Evolutionary conservation across 2,329 filamentous ascomycete species (phyloP).

Genomic region (Tolypocladium cylindrosporum): DNA sequence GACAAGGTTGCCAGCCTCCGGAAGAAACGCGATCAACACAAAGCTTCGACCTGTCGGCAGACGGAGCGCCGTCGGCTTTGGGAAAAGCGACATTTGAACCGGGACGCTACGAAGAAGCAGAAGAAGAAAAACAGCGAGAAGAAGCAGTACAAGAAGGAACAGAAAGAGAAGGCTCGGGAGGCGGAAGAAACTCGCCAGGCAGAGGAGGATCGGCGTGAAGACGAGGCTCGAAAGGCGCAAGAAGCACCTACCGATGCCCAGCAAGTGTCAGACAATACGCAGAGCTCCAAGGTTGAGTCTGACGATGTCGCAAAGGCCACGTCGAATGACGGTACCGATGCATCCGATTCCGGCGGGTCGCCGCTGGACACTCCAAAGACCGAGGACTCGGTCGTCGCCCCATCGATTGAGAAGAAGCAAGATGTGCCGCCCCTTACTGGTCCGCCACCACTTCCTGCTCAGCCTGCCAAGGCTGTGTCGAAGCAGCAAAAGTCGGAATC

Average conservation of each 20-base stretch:
- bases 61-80: constrained; percentile 37
- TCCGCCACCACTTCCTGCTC: constrained; percentile 10
- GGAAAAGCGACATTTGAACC: constrained; percentile 36
- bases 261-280: too few relatives aligned
- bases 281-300: background rate
- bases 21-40: constrained; percentile 37
- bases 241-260: constrained; percentile 1
- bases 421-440: constrained; percentile 19
- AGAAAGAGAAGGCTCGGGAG: constrained; percentile 15
- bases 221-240: constrained; percentile 1
- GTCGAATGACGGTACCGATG: constrained; percentile 11
- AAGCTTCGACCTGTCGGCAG: constrained; percentile 35
- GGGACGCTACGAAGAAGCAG: constrained; percentile 30
- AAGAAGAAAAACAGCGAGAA: constrained; percentile 27
- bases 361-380: constrained; percentile 22
- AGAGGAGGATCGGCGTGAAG: background rate
- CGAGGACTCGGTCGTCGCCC: constrained; percentile 13
- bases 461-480: constrained; percentile 2
- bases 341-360: constrained; percentile 20
- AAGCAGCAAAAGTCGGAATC: constrained; percentile 9
- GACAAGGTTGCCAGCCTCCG: constrained; percentile 39
- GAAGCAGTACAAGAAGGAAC: constrained; percentile 17
- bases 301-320: constrained; percentile 9
- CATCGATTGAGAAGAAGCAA: constrained; percentile 19
- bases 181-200: constrained; percentile 2